phyloP scores from a whole-genome alignment of 78 protist species.

The Trichosphaerium sp. region DNA sequence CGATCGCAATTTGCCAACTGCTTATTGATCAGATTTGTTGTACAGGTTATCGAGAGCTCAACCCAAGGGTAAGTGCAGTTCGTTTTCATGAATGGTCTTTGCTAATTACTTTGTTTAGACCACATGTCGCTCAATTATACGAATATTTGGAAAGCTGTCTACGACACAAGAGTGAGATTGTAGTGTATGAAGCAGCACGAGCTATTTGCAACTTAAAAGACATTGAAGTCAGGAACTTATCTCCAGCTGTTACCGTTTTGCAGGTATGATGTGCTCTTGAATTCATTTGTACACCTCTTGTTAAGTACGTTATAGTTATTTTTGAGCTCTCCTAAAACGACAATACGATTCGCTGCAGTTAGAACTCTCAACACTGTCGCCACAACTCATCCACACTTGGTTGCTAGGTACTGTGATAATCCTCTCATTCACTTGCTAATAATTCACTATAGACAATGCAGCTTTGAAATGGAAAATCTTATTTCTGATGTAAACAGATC shows the following conservation, averaged over 20 bases:
- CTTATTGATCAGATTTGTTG: conserved; percentile 69
- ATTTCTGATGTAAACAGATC: conserved; percentile 85
- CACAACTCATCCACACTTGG: too few relatives aligned
- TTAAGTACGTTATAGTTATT: conserved; percentile 75
- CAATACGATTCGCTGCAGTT: conserved; percentile 88
- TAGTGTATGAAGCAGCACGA: conserved; percentile 92
- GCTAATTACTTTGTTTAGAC: too few relatives aligned
- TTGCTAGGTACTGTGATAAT: too few relatives aligned
- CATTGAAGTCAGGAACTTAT: conserved; percentile 59
- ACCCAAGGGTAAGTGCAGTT: background rate
- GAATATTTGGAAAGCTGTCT: conserved; percentile 67
- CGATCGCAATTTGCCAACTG: conserved; percentile 78
- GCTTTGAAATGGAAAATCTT: conserved; percentile 86
- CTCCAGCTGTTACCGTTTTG: conserved; percentile 57
- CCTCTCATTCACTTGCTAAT: background rate
- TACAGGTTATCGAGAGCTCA: conserved; percentile 36
- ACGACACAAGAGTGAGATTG: conserved; percentile 84
- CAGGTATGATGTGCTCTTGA: background rate
- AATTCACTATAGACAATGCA: conserved; percentile 44
- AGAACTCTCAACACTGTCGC: conserved; percentile 74
- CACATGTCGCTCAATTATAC: too few relatives aligned
- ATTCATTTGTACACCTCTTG: background rate
- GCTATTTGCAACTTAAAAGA: conserved; percentile 78
- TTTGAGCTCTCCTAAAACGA: conserved; percentile 72
- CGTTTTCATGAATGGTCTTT: background rate